Conservation (phyloP, 2,329 filamentous ascomycete species). For the Claviceps digitariae region DNA sequence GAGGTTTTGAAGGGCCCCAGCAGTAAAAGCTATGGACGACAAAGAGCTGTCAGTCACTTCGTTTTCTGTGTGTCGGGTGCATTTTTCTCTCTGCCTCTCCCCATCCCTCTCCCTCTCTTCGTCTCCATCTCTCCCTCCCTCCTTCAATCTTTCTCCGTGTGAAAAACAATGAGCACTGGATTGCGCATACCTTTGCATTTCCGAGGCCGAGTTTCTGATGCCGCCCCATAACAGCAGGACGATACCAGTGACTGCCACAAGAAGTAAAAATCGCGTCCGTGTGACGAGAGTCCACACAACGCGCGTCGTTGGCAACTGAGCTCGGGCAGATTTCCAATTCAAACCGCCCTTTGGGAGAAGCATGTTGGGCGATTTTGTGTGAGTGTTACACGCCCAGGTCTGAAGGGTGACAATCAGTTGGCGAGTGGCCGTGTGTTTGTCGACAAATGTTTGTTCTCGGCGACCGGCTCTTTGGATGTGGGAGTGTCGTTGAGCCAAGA, state of each 20-base stretch:
- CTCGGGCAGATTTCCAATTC: conserved; percentile 82
- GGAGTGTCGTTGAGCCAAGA: conserved; percentile 4
- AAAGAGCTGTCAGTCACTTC: conserved; percentile 8
- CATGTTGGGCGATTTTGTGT: conserved; percentile 41
- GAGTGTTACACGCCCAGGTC: conserved; percentile 2
- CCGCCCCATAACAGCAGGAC: conserved; percentile 80
- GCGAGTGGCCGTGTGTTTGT: background rate
- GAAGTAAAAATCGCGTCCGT: conserved; percentile 63
- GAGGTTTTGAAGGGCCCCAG: conserved; percentile 89
- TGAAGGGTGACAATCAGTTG: background rate
- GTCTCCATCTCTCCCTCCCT: background rate
- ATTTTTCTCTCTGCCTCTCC: background rate
- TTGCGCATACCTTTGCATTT: conserved; percentile 71
- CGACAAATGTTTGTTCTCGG: background rate
- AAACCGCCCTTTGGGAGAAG: conserved; percentile 81
- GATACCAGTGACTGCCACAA: conserved; percentile 55
- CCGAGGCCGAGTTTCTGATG: conserved; percentile 63
- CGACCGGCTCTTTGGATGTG: conserved; percentile 8
- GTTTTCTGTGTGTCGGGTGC: background rate
- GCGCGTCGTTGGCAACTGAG: conserved; percentile 63
- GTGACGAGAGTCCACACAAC: conserved; percentile 58
- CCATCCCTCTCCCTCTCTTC: background rate
- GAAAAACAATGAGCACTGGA: background rate
- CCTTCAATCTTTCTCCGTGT: background rate
- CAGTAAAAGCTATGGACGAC: conserved; percentile 68